Evolutionary conservation across 805 yeast genomes (phyloP).

Genomic region (Blastobotrys americana): DNA sequence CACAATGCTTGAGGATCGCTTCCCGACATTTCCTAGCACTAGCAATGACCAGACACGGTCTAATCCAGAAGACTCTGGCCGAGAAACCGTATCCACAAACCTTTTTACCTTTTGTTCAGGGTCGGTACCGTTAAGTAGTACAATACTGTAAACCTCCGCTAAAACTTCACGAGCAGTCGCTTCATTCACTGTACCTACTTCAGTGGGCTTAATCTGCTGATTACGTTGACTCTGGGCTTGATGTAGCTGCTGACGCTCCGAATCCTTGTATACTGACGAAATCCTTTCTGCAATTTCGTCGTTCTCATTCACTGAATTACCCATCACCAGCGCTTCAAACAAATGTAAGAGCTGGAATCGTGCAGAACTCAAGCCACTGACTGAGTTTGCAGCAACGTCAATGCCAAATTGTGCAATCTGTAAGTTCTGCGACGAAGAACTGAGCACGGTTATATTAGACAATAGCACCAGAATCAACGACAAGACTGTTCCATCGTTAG

Average conservation of each 20-base stretch:
- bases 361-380: conserved; percentile 3
- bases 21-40: conserved; percentile 47
- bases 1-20: conserved; percentile 27
- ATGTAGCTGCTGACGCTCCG: neutral
- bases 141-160: neutral
- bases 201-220: too few relatives aligned
- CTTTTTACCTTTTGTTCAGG: neutral
- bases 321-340: neutral
- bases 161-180: too few relatives aligned
- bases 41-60: conserved; percentile 34
- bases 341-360: conserved; percentile 1
- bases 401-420: neutral
- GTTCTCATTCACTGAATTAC: neutral
- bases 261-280: neutral
- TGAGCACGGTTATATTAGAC: neutral
- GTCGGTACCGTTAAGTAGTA: neutral
- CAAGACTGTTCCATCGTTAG: conserved; percentile 4
- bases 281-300: neutral
- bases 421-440: conserved; percentile 3
- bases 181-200: too few relatives aligned
- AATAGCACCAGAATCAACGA: conserved; percentile 1
- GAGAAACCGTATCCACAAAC: neutral
- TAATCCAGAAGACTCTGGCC: conserved; percentile 3
- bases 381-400: neutral
- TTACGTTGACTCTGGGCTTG: too few relatives aligned